Percentiles rank a stretch among this genome's conserved stretches.
Evolutionary conservation across 495 filamentous ascomycete genomes (phyloP).

Genomic region (Physcia stellaris): DNA sequence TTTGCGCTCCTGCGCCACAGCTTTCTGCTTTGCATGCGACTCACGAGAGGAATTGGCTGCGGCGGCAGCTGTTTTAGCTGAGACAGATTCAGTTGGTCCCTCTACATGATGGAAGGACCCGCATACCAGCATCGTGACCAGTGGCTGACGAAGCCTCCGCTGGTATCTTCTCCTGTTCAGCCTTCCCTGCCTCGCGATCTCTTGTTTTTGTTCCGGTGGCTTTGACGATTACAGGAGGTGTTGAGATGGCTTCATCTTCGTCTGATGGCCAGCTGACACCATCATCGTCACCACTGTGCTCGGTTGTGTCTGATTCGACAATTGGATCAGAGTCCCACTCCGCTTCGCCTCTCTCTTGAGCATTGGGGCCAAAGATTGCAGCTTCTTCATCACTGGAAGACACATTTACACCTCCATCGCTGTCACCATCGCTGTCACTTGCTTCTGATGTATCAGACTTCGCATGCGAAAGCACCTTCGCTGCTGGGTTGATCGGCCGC

Average conservation of each 20-base stretch:
- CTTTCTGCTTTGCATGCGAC: constrained; percentile 85
- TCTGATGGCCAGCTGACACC: constrained; percentile 17
- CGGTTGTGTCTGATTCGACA: constrained; percentile 16
- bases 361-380: background rate
- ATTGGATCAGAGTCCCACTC: constrained; percentile 17
- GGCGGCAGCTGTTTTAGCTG: background rate
- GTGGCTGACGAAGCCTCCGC: too few species aligned
- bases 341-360: constrained; percentile 9
- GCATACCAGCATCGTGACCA: too few species aligned
- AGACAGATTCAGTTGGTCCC: background rate
- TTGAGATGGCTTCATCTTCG: constrained; percentile 21
- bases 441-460: constrained; percentile 4
- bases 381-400: background rate
- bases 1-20: constrained; percentile 75
- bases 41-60: constrained; percentile 47
- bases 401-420: background rate
- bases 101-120: background rate
- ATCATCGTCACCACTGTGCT: constrained; percentile 14
- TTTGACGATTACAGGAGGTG: too few species aligned
- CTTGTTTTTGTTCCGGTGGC: too few species aligned
- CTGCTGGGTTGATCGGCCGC: too few species aligned
- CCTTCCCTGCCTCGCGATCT: too few species aligned
- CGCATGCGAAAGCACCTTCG: too few species aligned
- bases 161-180: too few species aligned
- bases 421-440: constrained; percentile 1